Conservation (phyloP, 2,329 filamentous ascomycete species). For the Penicillium sp. region DNA sequence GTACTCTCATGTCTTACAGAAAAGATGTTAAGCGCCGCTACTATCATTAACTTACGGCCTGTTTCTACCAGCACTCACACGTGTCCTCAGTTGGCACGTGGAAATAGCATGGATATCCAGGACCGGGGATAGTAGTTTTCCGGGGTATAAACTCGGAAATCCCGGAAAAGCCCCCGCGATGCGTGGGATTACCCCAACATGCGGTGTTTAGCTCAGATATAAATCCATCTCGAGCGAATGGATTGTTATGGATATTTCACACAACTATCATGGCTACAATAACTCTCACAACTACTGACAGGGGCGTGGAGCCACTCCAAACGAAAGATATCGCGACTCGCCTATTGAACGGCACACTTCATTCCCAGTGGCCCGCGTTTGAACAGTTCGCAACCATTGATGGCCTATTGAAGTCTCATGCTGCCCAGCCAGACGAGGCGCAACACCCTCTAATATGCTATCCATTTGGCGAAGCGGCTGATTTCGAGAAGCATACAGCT, state of each 20-base stretch:
- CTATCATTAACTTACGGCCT: neutral
- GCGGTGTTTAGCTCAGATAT: slow-evolving; percentile 1
- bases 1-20: neutral
- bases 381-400: slow-evolving; percentile 23
- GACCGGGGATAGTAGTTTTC: neutral
- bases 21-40: neutral
- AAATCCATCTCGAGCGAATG: slow-evolving; percentile 1
- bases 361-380: slow-evolving; percentile 19
- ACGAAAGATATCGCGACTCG: slow-evolving; percentile 20
- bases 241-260: neutral
- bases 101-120: neutral
- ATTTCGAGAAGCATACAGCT: slow-evolving; percentile 25
- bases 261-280: slow-evolving; percentile 6
- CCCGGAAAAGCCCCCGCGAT: slow-evolving; percentile 11
- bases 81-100: neutral
- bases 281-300: slow-evolving; percentile 9
- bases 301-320: slow-evolving; percentile 7
- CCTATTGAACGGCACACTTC: slow-evolving; percentile 22
- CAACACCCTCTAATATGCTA: slow-evolving; percentile 20
- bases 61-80: neutral
- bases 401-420: slow-evolving; percentile 21
- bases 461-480: slow-evolving; percentile 14
- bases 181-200: slow-evolving; percentile 7
- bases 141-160: slow-evolving; percentile 8
- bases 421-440: slow-evolving; percentile 15